Base-by-base conservation (phyloP, 352 stramenopile species). In the Pythium graminicola region DNA sequence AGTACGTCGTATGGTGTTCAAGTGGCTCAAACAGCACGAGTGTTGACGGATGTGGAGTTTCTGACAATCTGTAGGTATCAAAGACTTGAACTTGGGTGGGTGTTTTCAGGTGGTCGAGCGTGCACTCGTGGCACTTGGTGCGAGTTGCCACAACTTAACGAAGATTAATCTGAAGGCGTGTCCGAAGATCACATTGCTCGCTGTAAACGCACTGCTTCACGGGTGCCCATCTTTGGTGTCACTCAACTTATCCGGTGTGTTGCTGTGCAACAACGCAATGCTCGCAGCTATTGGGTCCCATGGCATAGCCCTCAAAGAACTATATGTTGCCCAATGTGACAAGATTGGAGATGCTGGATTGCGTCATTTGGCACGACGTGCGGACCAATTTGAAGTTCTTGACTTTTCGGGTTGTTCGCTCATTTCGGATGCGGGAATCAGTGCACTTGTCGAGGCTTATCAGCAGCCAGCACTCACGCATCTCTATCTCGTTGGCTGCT, bases 81-180 rank as follows among this genome's bases (percentile, higher is more conserved):
- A 70, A 17, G 72, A 86, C 19, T 42, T 89, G 19, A 77, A 82
- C 9, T 32, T 90, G 2, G 73, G 53, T 17, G 69, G 75, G 2
- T 97, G 88, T 51, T 94, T 93, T 40, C 81, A 93, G 55, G 51
- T 97, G 8, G 72, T 79, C 20, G 80, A 90, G 50, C 71, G 85
- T 14, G 73, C 86, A 0, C 65, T 98, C 1, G 73, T 90, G 20
- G 76, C 86, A 0, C 63, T 98, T n/a, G 77, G 75, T 4, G 54
- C 40, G 9, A 62, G 68, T 17, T 85, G 91, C 51, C 55, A 39
- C 9, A 50, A 60, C 4, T 64, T 97, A 6, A 66, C 72, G 17
- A 63, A 63, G 26, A 57, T 98, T 17, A 92, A 81, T 46, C 36
- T 97, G 13, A 82, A 81, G 9, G 77, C 75, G 7, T 98, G 92